A percentile compares a stretch with the other conserved stretches of the same genome.
phyloP scores from a whole-genome alignment of 345 rosid species.

The Eucalyptus albens region DNA sequence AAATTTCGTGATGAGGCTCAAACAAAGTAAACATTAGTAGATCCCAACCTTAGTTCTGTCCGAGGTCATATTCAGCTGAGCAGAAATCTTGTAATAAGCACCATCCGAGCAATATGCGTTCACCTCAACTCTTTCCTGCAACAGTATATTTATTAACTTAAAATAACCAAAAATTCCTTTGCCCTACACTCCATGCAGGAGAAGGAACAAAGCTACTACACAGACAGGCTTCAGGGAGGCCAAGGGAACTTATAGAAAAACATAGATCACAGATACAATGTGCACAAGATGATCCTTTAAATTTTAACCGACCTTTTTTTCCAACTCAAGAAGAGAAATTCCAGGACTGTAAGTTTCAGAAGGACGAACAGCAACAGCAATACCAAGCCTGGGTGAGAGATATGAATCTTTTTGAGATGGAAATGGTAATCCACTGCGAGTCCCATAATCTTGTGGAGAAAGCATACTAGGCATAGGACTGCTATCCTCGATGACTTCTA shows the following conservation, averaged over 20 bases:
- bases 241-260: not conserved
- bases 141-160: not conserved
- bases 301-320: constrained; percentile 87
- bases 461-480: constrained; percentile 91
- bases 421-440: constrained; percentile 58
- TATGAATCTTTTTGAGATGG: constrained; percentile 79
- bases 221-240: not conserved
- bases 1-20: not conserved
- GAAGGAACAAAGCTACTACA: not conserved
- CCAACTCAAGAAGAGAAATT: constrained; percentile 90
- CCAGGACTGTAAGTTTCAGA: constrained; percentile 85
- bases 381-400: constrained; percentile 67
- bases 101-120: constrained; percentile 72
- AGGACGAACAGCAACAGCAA: constrained; percentile 67
- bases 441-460: constrained; percentile 86
- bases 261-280: not conserved
- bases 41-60: constrained; percentile 87
- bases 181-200: not conserved
- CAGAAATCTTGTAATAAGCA: constrained; percentile 84
- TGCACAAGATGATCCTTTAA: not conserved
- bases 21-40: not conserved
- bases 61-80: constrained; percentile 71
- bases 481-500: constrained; percentile 82
- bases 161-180: not conserved
- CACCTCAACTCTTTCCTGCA: constrained; percentile 83